Evolutionary conservation across 805 yeast genomes (phyloP), one percentile per base, ranked within the genome.

Genomic region (Torulaspora gathmanii): DNA sequence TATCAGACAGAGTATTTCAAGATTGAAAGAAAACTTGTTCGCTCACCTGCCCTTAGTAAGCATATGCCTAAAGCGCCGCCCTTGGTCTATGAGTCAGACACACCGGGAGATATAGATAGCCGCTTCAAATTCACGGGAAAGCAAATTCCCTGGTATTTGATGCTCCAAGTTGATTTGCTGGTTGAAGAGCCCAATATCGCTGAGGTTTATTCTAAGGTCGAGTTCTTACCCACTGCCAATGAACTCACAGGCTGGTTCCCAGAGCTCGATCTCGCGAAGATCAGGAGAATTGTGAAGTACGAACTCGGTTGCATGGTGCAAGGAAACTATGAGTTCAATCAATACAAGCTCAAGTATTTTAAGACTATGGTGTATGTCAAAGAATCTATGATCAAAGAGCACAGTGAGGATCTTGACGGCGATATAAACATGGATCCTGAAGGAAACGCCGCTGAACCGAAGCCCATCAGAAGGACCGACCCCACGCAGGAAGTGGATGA

Each of bases 1-100:
- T 88, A 79, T 60, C 99, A 93, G 67, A 83, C 90, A 16, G 97
- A 90, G 64, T 82, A 86, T 44, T 93, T 90, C 67, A 75, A 64
- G 44, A 63, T 64, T 37, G 68, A 62, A 43, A 53, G 63, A 30
- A 61, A 52, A 47, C 42, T 57, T 31, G 47, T 54, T 26, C 52
- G 50, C 31, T 54, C 62, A 3, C 62, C 58, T 17, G 37, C 47
- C 4, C 58, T 60, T 42, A 52, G 62, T 37, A 58, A 62, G 37
- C 67, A 61, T 49, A 51, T 56, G 8, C 65, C 65, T 7, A 44
- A 46, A 4, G 56, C 69, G 1, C 69, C 68, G 3, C 53, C 60
- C 3, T 52, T 55, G 26, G 58, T 54, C 1, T 70, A 67, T 44
- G 59, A 61, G 10, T 58, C 68, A 17, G 63, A 67, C 42, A 56